These are phyloP conservation scores for Homolaphlyctis polyrhiza DNA, from an alignment of 371 early-diverging fungal species.

Conservation along the genomic window DNA sequence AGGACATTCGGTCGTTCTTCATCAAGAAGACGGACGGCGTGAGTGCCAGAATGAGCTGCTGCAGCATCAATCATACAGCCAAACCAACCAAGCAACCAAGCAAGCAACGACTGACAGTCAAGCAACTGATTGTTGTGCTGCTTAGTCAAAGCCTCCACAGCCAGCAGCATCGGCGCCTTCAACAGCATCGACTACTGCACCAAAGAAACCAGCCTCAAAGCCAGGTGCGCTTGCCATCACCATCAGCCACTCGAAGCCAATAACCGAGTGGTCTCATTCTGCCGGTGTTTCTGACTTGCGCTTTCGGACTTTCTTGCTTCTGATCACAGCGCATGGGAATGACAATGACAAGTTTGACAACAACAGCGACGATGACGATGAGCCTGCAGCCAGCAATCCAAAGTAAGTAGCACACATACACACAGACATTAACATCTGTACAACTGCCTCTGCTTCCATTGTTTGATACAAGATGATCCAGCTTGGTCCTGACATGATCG, in stretches of 20 bases:
- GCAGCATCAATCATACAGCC: not conserved
- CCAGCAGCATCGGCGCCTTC: not conserved
- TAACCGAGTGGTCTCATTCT: not conserved
- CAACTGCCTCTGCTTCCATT: not conserved
- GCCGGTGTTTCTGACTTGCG: not conserved
- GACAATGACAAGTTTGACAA: not conserved
- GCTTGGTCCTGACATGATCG: not conserved
- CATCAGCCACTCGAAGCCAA: not conserved
- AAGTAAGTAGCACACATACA: not conserved
- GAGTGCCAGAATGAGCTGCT: not conserved
- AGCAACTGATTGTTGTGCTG: not conserved
- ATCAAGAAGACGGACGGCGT: not conserved
- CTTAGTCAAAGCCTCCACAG: not conserved
- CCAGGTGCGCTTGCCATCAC: not conserved
- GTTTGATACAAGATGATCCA: not conserved
- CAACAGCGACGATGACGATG: not conserved
- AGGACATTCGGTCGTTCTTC: conserved; percentile 7
- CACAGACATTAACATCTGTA: not conserved
- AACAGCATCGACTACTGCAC: not conserved
- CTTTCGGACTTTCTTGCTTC: too few relatives aligned
- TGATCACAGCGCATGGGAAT: too few relatives aligned
- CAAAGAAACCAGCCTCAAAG: not conserved
- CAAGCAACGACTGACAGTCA: not conserved
- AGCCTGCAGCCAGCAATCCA: not conserved
- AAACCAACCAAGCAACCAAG: too few relatives aligned